Conservation (phyloP, 23 red algal species). For the Gracilaria gracilis region DNA sequence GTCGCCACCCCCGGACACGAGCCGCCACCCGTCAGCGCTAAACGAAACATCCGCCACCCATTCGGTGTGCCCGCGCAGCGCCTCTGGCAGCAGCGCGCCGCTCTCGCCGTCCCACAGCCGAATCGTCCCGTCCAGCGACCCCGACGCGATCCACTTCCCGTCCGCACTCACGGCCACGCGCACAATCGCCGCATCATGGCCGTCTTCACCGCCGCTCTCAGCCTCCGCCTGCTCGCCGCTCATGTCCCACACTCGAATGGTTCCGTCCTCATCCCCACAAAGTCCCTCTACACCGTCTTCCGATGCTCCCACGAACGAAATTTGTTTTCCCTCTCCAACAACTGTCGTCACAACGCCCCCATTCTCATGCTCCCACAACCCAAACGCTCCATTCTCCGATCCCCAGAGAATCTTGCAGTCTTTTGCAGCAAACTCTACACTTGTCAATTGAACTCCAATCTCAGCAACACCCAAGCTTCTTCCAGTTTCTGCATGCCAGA, state of each 20-base stretch:
- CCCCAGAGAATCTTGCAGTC: not conserved
- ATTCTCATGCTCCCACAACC: not conserved
- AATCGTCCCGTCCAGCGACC: not conserved
- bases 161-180: not conserved
- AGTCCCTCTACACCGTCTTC: not conserved
- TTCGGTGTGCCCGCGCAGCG: not conserved
- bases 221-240: not conserved
- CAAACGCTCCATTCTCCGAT: not conserved
- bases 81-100: not conserved
- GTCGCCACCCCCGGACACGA: no score
- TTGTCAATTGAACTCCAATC: not conserved
- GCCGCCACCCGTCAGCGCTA: slow-evolving; percentile 29
- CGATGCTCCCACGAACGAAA: not conserved
- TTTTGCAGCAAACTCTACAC: not conserved
- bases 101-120: not conserved
- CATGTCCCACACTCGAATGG: not conserved
- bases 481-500: not conserved
- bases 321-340: not conserved
- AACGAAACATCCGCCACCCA: not conserved
- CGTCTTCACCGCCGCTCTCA: not conserved
- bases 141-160: not conserved
- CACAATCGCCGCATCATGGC: not conserved
- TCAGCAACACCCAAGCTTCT: not conserved
- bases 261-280: not conserved
- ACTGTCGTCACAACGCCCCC: not conserved